Percentiles rank a stretch among this genome's conserved stretches.
These are phyloP conservation scores for Cladosporium sphaerospermum DNA, from an alignment of 2,329 filamentous ascomycete genomes.

Conservation along the genomic window DNA sequence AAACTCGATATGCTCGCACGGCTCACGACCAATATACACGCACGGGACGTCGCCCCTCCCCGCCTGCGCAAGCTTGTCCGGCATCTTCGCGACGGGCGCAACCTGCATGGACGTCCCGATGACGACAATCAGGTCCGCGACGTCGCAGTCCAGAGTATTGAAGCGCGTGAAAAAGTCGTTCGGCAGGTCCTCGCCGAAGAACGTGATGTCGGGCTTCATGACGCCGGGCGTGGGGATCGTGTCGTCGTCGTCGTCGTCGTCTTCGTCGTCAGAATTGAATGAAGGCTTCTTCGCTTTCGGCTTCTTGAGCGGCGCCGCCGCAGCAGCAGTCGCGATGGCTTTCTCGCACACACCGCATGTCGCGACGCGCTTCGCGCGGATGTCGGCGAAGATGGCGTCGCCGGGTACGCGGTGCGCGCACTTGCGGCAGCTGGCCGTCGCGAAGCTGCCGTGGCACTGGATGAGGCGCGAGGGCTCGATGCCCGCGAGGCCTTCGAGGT, in stretches of 20 bases:
- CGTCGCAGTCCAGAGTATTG: slow-evolving; percentile 70
- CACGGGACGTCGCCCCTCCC: slow-evolving; percentile 24
- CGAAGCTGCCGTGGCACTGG: slow-evolving; percentile 95
- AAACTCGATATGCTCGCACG: slow-evolving; percentile 84
- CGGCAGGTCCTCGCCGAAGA: slow-evolving; percentile 89
- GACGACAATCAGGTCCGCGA: slow-evolving; percentile 84
- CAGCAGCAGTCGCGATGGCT: slow-evolving; percentile 42
- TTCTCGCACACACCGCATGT: slow-evolving; percentile 66
- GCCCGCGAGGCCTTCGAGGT: slow-evolving; percentile 76
- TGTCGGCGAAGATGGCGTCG: slow-evolving; percentile 70
- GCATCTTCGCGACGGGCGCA: slow-evolving; percentile 84
- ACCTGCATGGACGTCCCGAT: slow-evolving; percentile 97
- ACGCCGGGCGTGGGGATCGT: slow-evolving; percentile 65
- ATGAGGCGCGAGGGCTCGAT: slow-evolving; percentile 76
- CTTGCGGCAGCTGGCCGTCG: slow-evolving; percentile 80
- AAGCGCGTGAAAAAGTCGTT: slow-evolving; percentile 75
- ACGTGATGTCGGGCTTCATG: slow-evolving; percentile 97
- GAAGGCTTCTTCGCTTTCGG: slow-evolving; percentile 43
- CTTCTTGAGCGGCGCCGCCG: slow-evolving; percentile 28
- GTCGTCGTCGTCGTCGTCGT: slow-evolving; percentile 54
- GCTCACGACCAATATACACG: slow-evolving; percentile 41
- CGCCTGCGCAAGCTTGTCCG: slow-evolving; percentile 25
- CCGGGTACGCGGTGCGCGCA: slow-evolving; percentile 71
- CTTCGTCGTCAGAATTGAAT: slow-evolving; percentile 38
- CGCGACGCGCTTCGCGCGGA: slow-evolving; percentile 69